phyloP scores from a whole-genome alignment of 2,329 filamentous ascomycete species.

The Pestalotiopsis sp. region DNA sequence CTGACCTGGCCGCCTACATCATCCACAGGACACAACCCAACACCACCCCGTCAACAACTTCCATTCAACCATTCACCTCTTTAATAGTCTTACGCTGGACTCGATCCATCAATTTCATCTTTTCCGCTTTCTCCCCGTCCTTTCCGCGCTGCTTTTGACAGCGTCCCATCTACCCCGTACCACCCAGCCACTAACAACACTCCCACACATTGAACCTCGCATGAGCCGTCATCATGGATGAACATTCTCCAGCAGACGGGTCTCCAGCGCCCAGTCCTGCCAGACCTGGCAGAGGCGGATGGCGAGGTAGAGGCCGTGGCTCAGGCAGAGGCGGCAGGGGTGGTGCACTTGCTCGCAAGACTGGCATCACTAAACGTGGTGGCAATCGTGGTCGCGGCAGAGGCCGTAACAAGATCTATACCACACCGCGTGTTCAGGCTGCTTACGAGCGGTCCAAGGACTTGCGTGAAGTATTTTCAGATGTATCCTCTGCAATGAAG shows the following conservation, averaged over 20 bases:
- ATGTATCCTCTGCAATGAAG: slow-evolving; percentile 65
- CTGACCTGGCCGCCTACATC: slow-evolving; percentile 14
- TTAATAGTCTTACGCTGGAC: neutral
- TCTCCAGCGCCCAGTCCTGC: slow-evolving; percentile 34
- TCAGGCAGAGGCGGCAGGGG: slow-evolving; percentile 19
- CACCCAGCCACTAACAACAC: slow-evolving; percentile 11
- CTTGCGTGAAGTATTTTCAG: slow-evolving; percentile 66
- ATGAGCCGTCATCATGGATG: slow-evolving; percentile 32
- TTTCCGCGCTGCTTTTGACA: slow-evolving; percentile 2
- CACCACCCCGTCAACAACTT: slow-evolving; percentile 2
- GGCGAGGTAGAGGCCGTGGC: slow-evolving; percentile 24
- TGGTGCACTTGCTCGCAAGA: slow-evolving; percentile 28
- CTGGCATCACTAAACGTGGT: slow-evolving; percentile 22
- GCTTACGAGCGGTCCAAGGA: slow-evolving; percentile 66
- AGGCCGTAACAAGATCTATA: slow-evolving; percentile 57
- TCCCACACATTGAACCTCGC: slow-evolving; percentile 17
- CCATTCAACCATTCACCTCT: neutral
- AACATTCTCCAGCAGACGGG: slow-evolving; percentile 24
- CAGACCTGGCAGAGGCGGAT: slow-evolving; percentile 29
- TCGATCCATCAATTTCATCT: neutral
- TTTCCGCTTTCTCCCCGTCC: neutral
- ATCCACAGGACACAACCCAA: slow-evolving; percentile 11
- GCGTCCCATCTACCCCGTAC: neutral
- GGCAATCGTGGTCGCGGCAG: slow-evolving; percentile 38
- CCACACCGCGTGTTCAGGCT: slow-evolving; percentile 56